These are phyloP conservation scores for Lantana camara DNA, from an alignment of 257 asterid genomes.

Conservation along the genomic window DNA sequence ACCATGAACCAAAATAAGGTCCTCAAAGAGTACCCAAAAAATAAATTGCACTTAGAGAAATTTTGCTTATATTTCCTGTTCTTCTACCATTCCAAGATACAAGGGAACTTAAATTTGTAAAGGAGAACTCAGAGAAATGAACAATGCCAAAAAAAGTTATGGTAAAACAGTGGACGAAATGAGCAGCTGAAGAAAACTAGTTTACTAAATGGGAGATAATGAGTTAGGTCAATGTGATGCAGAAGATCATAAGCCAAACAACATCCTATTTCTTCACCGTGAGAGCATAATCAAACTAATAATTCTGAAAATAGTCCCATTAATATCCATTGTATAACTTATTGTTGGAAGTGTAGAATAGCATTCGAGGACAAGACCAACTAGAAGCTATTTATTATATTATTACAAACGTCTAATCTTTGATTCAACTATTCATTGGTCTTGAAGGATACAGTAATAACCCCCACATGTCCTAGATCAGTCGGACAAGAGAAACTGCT, in stretches of 20 bases:
- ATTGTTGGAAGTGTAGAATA: not conserved
- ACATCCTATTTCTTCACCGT: too few species aligned
- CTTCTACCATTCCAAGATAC: not conserved
- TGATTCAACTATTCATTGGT: not conserved
- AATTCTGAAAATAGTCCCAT: too few species aligned
- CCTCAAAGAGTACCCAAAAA: not conserved
- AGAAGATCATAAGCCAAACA: too few species aligned
- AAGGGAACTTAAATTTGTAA: too few species aligned
- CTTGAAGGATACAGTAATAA: not conserved
- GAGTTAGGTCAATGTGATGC: too few species aligned
- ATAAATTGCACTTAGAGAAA: not conserved
- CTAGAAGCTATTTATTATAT: constrained; percentile 10
- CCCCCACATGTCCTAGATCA: not conserved
- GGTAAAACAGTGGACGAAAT: not conserved
- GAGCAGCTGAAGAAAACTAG: not conserved
- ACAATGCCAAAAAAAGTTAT: not conserved
- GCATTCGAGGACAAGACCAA: too few species aligned
- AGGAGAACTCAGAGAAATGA: constrained; percentile 1
- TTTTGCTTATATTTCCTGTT: not conserved
- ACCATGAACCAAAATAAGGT: not conserved
- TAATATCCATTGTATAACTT: too few species aligned
- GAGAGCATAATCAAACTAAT: too few species aligned
- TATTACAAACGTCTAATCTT: constrained; percentile 3
- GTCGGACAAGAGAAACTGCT: constrained; percentile 1
- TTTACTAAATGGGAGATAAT: too few species aligned